A percentile compares a stretch with the other conserved stretches of the same genome.
Evolutionary conservation across 202 grass and related monocot genomes (phyloP).

Genomic region (Setaria viridis): DNA sequence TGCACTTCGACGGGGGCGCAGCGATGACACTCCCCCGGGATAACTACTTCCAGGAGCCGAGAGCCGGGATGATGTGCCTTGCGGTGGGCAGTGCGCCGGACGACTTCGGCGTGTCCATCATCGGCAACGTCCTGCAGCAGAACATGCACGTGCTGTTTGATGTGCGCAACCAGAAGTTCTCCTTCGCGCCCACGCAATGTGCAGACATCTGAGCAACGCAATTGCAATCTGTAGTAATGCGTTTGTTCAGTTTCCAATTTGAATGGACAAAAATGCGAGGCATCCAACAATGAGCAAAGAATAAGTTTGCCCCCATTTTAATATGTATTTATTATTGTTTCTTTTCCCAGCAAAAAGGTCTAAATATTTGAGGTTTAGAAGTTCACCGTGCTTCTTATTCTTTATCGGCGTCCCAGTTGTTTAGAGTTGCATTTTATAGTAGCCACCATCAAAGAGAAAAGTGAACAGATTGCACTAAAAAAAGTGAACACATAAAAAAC

Average conservation of each 20-base stretch:
- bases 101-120: constrained; percentile 44
- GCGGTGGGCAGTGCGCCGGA: constrained; percentile 36
- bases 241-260: background rate
- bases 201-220: constrained; percentile 26
- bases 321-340: too few species aligned
- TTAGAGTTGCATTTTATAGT: too few species aligned
- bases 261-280: background rate
- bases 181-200: constrained; percentile 59
- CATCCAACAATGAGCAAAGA: too few species aligned
- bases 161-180: constrained; percentile 50
- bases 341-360: too few species aligned
- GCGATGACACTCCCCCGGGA: constrained; percentile 53
- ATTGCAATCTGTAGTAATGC: background rate
- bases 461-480: too few species aligned
- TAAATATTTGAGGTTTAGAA: too few species aligned
- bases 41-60: constrained; percentile 67
- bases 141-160: constrained; percentile 73
- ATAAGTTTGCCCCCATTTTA: too few species aligned
- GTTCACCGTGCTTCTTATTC: too few species aligned
- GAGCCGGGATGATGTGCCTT: constrained; percentile 51
- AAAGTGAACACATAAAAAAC: too few species aligned
- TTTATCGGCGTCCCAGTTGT: too few species aligned
- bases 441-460: too few species aligned
- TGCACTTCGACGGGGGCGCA: constrained; percentile 73
- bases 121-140: constrained; percentile 86